Conservation (phyloP, 257 asterid genomes). For the Paraleonurus japonicus region DNA sequence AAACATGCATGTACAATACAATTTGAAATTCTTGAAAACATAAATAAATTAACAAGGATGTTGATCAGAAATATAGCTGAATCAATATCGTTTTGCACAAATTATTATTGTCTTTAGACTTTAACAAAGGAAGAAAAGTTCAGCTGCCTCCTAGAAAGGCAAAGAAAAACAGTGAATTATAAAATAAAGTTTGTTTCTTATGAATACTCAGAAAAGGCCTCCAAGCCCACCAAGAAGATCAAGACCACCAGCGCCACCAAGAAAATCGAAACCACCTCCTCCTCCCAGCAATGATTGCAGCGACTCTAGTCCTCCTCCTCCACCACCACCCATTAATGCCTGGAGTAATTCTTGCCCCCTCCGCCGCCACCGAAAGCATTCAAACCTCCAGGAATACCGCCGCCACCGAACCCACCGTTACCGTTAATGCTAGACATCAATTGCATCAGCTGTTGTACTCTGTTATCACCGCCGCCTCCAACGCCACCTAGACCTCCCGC, state of each 20-base stretch:
- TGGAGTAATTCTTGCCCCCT: background rate
- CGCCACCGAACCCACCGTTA: constrained; percentile 14
- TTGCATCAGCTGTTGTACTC: background rate
- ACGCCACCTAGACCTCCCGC: constrained; percentile 22
- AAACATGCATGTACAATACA: background rate
- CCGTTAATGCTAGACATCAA: background rate
- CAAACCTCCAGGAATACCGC: background rate
- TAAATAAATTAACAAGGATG: background rate
- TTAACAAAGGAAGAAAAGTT: background rate
- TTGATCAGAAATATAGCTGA: background rate
- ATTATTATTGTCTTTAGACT: background rate
- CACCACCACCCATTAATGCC: background rate
- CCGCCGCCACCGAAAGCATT: constrained; percentile 12
- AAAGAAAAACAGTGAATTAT: background rate
- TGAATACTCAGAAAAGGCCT: constrained; percentile 19
- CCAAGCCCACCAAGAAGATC: constrained; percentile 46
- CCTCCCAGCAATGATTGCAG: constrained; percentile 41
- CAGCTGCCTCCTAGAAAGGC: background rate
- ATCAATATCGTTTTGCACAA: background rate
- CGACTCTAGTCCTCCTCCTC: constrained; percentile 34
- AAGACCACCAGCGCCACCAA: constrained; percentile 38
- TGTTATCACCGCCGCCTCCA: background rate
- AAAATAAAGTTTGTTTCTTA: background rate
- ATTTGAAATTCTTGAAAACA: background rate
- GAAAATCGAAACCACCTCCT: constrained; percentile 30